These are phyloP conservation scores for Canavalia ensiformis DNA, from an alignment of 306 rosid genomes.

Conservation along the genomic window DNA sequence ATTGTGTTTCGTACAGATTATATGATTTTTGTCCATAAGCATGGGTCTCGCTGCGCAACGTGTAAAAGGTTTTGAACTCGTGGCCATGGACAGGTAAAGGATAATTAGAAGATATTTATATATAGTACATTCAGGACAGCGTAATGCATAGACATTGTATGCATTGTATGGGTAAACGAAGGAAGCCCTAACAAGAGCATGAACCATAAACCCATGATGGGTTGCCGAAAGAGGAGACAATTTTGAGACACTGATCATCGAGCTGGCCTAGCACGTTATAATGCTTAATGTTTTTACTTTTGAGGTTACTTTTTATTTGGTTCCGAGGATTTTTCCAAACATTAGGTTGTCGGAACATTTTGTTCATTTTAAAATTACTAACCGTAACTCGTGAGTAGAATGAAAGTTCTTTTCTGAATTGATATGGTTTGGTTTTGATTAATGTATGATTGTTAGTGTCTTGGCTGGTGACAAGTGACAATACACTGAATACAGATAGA, in stretches of 20 bases:
- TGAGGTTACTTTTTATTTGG: neutral
- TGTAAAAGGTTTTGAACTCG: neutral
- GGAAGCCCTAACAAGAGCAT: too few species aligned
- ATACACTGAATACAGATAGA: slow-evolving; percentile 6
- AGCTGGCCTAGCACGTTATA: neutral
- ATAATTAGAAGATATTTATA: too few species aligned
- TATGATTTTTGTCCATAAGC: too few species aligned
- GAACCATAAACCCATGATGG: neutral
- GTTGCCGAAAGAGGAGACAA: neutral
- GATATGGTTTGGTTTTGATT: slow-evolving; percentile 16
- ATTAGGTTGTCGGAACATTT: neutral
- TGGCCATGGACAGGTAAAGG: too few species aligned
- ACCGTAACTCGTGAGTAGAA: neutral
- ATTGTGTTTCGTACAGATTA: too few species aligned
- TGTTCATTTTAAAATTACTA: neutral
- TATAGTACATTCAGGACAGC: neutral
- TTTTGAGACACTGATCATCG: neutral
- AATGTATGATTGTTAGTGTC: slow-evolving; percentile 19
- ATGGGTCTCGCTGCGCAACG: neutral
- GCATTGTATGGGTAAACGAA: neutral
- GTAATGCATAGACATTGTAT: neutral
- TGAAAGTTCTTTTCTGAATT: neutral
- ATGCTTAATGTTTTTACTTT: neutral
- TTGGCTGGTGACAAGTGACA: slow-evolving; percentile 33
- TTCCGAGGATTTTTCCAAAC: neutral